Conservation (phyloP, 805 yeast species). For the Metschnikowia sp. region DNA sequence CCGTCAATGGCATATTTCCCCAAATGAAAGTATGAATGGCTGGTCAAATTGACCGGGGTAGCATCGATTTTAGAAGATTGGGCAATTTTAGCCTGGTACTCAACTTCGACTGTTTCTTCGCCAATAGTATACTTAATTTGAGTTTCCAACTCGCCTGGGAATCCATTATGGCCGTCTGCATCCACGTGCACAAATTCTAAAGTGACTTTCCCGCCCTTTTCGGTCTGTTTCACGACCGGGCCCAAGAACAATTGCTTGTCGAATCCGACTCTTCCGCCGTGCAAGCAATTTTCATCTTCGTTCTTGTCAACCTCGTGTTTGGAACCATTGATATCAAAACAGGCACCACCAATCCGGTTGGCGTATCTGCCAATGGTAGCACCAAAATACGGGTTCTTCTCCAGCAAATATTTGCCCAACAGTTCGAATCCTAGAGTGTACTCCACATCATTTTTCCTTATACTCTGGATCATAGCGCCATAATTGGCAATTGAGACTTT, state of each 20-base stretch:
- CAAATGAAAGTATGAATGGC: conserved; percentile 61
- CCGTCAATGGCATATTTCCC: conserved; percentile 31
- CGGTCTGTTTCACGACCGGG: conserved; percentile 41
- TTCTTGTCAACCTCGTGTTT: conserved; percentile 41
- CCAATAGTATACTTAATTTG: conserved; percentile 44
- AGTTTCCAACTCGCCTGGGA: conserved; percentile 55
- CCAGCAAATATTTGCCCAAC: conserved; percentile 25
- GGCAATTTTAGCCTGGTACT: conserved; percentile 40
- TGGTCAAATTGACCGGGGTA: conserved; percentile 56
- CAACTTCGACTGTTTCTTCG: conserved; percentile 41
- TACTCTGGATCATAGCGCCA: conserved; percentile 50
- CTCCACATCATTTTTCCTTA: conserved; percentile 36
- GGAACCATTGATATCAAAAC: conserved; percentile 39
- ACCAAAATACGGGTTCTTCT: conserved; percentile 51
- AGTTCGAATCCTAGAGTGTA: conserved; percentile 39
- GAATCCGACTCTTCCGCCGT: conserved; percentile 54
- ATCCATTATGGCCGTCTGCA: conserved; percentile 49
- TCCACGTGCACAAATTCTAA: conserved; percentile 43
- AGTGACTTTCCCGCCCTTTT: conserved; percentile 27
- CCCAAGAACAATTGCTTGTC: conserved; percentile 51
- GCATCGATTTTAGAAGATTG: conserved; percentile 31
- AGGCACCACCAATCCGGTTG: conserved; percentile 51
- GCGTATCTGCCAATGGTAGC: conserved; percentile 66
- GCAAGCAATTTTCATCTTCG: conserved; percentile 40
- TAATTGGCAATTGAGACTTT: conserved; percentile 44